Evolutionary conservation across 2,329 filamentous ascomycete genomes (phyloP).

Genomic region (Fusarium nanum): DNA sequence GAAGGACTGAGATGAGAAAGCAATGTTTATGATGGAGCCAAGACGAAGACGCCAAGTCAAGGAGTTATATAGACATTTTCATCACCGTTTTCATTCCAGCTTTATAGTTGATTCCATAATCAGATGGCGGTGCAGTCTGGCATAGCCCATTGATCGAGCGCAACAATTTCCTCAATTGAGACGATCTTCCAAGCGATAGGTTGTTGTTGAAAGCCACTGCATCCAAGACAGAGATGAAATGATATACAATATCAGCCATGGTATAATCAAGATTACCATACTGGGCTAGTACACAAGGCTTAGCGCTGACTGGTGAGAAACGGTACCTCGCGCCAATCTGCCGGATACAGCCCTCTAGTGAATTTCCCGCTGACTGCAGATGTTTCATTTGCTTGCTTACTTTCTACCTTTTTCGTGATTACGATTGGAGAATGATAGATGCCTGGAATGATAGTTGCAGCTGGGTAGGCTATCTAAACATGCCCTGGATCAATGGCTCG

Average conservation of each 20-base stretch:
- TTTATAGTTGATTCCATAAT: background rate
- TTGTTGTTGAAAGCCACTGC: background rate
- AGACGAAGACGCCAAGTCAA: accelerated
- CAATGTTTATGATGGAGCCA: background rate
- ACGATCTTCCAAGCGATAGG: background rate
- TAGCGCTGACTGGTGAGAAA: background rate
- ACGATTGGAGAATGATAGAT: no score
- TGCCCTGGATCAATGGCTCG: background rate
- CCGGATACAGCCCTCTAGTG: background rate
- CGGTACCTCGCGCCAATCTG: background rate
- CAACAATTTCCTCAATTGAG: background rate
- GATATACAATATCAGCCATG: background rate
- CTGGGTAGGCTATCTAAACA: no score
- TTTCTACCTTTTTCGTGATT: accelerated
- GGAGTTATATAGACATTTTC: background rate
- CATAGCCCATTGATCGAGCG: background rate
- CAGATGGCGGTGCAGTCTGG: background rate
- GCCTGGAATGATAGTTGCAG: no score
- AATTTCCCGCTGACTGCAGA: background rate
- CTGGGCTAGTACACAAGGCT: background rate
- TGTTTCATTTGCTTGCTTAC: background rate
- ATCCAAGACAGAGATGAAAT: background rate
- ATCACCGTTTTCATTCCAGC: accelerated
- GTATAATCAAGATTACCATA: background rate
- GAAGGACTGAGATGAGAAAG: background rate